Conservation (phyloP, 495 filamentous ascomycete genomes). For the Viridothelium virens region DNA sequence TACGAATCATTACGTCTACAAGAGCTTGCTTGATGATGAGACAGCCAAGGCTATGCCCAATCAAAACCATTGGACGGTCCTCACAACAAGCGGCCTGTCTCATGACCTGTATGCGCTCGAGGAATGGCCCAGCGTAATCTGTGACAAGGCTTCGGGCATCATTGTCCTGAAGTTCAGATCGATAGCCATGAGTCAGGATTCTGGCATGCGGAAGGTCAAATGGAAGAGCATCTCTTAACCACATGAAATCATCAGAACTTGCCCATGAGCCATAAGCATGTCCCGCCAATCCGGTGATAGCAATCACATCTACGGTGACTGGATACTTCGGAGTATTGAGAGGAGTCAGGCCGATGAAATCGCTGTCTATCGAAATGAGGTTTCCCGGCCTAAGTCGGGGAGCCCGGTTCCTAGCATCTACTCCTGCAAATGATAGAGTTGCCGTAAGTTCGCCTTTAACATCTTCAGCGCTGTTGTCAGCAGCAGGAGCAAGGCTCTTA, state of each 20-base stretch:
- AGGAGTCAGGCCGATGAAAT: background rate
- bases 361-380: background rate
- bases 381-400: background rate
- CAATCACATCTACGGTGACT: background rate
- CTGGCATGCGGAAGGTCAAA: background rate
- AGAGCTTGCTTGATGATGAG: slow-evolving; percentile 10
- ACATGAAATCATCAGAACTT: background rate
- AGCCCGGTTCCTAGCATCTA: background rate
- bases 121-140: background rate
- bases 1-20: background rate
- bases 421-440: background rate
- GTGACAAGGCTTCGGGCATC: background rate
- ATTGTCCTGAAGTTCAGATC: background rate
- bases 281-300: background rate
- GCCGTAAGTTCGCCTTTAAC: background rate
- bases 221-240: background rate
- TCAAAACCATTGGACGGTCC: slow-evolving; percentile 9
- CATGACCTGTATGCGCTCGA: background rate
- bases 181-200: background rate
- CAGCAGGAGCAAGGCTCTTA: background rate
- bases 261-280: slow-evolving; percentile 4
- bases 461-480: background rate
- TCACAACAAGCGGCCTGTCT: background rate
- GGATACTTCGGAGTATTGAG: background rate
- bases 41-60: slow-evolving; percentile 12